Conservation (phyloP, 768 basidiomycete genomes). For the Suillus brevipes region DNA sequence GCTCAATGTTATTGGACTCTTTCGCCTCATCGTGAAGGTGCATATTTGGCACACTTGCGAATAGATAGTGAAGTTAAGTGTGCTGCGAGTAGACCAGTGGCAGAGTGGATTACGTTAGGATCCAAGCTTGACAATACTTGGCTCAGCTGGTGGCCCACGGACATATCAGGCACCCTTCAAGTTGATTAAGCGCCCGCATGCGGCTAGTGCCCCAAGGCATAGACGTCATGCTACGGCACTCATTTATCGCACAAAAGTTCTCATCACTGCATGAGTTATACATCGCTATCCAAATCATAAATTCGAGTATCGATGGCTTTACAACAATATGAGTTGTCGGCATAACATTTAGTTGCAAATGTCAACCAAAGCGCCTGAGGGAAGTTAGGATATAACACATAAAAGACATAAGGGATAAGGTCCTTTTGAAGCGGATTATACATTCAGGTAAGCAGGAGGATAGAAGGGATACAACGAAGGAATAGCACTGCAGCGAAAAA, state of each 20-base stretch:
- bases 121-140: not conserved
- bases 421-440: not conserved
- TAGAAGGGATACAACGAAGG: not conserved
- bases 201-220: not conserved
- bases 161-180: not conserved
- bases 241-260: not conserved
- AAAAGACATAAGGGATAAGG: not conserved
- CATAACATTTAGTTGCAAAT: not conserved
- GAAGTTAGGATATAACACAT: not conserved
- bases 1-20: constrained; percentile 35
- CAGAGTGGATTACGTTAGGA: not conserved
- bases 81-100: not conserved
- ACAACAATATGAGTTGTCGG: not conserved
- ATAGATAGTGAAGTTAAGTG: not conserved
- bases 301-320: not conserved
- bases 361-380: not conserved
- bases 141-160: not conserved
- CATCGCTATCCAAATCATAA: not conserved
- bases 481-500: not conserved
- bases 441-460: not conserved
- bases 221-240: not conserved
- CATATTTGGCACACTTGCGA: not conserved
- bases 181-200: not conserved
- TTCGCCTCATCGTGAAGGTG: constrained; percentile 19
- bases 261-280: not conserved